Percentiles rank a stretch among this genome's conserved stretches.
Evolutionary conservation across 2,329 filamentous ascomycete species (phyloP).

Genomic region (Epicoccum nigrum): DNA sequence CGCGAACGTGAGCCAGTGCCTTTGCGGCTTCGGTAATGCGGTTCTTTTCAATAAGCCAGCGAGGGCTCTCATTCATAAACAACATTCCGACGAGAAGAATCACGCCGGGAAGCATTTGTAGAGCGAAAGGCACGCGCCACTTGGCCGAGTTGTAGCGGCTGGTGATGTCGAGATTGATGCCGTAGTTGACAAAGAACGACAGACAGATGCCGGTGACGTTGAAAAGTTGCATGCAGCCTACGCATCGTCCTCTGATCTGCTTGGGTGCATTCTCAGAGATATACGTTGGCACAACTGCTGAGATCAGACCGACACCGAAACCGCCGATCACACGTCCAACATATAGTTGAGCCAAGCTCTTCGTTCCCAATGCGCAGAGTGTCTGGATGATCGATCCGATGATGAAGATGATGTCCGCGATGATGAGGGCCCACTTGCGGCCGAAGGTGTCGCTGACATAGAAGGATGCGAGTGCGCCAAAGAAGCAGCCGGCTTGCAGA

Average conservation of each 20-base stretch:
- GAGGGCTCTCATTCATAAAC: constrained; percentile 60
- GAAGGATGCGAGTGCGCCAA: constrained; percentile 52
- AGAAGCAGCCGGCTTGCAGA: constrained; percentile 54
- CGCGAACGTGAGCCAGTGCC: constrained; percentile 49
- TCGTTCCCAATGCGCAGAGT: constrained; percentile 43
- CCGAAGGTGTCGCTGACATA: constrained; percentile 52
- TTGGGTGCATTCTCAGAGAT: constrained; percentile 55
- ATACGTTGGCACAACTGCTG: constrained; percentile 52
- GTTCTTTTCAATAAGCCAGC: constrained; percentile 62
- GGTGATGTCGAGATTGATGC: constrained; percentile 54
- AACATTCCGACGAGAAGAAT: constrained; percentile 58
- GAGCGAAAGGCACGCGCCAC: constrained; percentile 60
- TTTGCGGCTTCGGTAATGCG: constrained; percentile 53
- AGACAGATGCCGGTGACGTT: constrained; percentile 56
- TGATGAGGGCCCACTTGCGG: constrained; percentile 49
- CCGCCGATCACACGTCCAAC: constrained; percentile 53
- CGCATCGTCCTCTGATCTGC: constrained; percentile 48
- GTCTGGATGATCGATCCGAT: constrained; percentile 52
- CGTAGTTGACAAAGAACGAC: constrained; percentile 61
- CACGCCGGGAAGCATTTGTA: constrained; percentile 60
- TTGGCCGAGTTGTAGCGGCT: constrained; percentile 51
- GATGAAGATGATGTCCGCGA: constrained; percentile 52
- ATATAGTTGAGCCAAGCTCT: constrained; percentile 49
- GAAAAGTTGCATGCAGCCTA: constrained; percentile 49
- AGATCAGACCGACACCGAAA: constrained; percentile 52